Base-by-base conservation (phyloP, 805 yeast species). In the Yarrowia deformans region DNA sequence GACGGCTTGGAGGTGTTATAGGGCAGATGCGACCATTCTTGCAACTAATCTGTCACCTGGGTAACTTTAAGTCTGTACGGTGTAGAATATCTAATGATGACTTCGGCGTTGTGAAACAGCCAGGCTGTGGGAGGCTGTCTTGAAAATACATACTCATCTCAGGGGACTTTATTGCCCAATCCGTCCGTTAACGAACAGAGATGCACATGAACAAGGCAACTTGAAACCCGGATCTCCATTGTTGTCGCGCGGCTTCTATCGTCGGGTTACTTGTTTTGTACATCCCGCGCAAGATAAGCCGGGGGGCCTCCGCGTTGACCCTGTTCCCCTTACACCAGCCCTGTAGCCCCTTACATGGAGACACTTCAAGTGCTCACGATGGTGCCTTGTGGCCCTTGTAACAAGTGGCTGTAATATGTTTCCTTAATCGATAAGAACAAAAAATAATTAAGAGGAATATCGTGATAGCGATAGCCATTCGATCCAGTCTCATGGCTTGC, bases 281-380 rank as follows among this genome's bases (percentile, higher is more conserved):
- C 19, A 10, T 16, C 46, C 46, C 46, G 46, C 46, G 8, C 16
- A 42, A n/a, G 10, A n/a, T 42, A n/a, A n/a, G 8, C 43, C 14
- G 43, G 43, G 8, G 46, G 4, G 3, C 29, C 29, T 23, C 29
- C 29, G 29, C 29, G 29, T 23, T 23, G 29, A 4, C 29, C 29
- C 29, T 23, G 29, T 23, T 23, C 29, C 49, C 49, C 32, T 19
- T 42, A 42, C 46, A n/a, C 49, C n/a, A 8, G 37, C 37, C 55
- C 19, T 32, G 55, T 49, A 49, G 23, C 55, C 55, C 55, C 37
- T 49, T 32, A 32, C 55, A 49, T 32, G 34, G 50, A 23, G 19
- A 23, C 43, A 13, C 14, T 42, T 42, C 19, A 8, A 6, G 34
- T 46, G 50, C 34, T 34, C 29, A 19, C 48, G 19, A 45, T 45